These are phyloP conservation scores for Aspergillus bombycis DNA, from an alignment of 2,329 filamentous ascomycete species.

Conservation along the genomic window DNA sequence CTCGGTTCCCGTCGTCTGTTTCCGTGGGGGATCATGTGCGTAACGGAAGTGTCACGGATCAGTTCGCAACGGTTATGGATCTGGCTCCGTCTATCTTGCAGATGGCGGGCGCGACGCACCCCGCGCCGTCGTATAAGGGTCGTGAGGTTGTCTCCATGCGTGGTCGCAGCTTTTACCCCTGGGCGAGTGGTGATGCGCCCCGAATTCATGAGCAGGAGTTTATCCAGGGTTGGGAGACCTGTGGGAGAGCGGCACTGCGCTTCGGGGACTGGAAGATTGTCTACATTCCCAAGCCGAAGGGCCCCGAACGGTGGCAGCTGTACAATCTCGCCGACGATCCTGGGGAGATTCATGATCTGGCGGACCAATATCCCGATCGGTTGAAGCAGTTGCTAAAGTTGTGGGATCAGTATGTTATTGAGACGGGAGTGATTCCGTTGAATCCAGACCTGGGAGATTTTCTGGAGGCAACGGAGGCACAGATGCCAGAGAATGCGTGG, in stretches of 20 bases:
- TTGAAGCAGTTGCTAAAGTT: constrained; percentile 54
- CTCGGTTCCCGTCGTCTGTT: constrained; percentile 43
- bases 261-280: constrained; percentile 62
- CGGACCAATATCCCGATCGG: constrained; percentile 45
- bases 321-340: constrained; percentile 58
- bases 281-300: constrained; percentile 60
- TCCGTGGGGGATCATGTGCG: constrained; percentile 26
- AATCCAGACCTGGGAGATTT: constrained; percentile 62
- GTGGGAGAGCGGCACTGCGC: constrained; percentile 57
- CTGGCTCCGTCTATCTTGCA: constrained; percentile 51
- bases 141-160: constrained; percentile 57
- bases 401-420: constrained; percentile 62
- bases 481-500: constrained; percentile 68
- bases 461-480: constrained; percentile 63
- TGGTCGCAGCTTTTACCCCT: constrained; percentile 52
- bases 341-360: constrained; percentile 54
- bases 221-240: constrained; percentile 61
- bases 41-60: constrained; percentile 48
- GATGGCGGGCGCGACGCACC: constrained; percentile 52
- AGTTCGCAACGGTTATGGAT: constrained; percentile 59
- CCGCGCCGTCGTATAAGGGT: constrained; percentile 56
- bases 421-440: constrained; percentile 63
- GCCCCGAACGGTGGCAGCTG: constrained; percentile 60
- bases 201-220: constrained; percentile 56
- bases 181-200: constrained; percentile 37